These are phyloP conservation scores for Punica granatum DNA, from an alignment of 345 rosid genomes.

Conservation along the genomic window DNA sequence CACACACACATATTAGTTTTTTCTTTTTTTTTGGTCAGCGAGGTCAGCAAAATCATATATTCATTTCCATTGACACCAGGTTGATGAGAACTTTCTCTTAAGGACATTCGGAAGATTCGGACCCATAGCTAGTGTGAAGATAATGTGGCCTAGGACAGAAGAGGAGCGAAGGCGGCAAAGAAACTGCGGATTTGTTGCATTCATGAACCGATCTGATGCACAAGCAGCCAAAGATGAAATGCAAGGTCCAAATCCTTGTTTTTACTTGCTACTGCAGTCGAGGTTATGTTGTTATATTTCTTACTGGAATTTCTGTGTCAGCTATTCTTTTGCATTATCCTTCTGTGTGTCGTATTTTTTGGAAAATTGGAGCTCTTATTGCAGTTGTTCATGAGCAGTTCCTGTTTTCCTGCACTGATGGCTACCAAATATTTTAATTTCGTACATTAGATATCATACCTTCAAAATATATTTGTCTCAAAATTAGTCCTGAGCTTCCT, in stretches of 20 bases:
- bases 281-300: neutral
- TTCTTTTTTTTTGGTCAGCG: neutral
- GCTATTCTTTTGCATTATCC: neutral
- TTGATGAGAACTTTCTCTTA: constrained; percentile 96
- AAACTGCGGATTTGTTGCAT: constrained; percentile 96
- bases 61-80: constrained; percentile 35
- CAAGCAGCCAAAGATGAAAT: constrained; percentile 99
- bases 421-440: too few relatives aligned
- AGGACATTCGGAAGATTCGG: constrained; percentile 99
- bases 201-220: constrained; percentile 96
- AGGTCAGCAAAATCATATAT: neutral
- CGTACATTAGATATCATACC: too few relatives aligned
- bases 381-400: neutral
- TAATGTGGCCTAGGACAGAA: constrained; percentile 99
- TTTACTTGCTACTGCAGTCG: neutral
- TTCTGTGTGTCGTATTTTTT: neutral
- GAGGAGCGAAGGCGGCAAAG: constrained; percentile 92
- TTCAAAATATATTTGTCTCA: too few relatives aligned
- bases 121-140: constrained; percentile 98
- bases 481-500: too few relatives aligned
- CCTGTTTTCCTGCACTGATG: neutral
- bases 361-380: neutral
- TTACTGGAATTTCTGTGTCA: neutral
- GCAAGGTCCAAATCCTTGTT: constrained; percentile 58
- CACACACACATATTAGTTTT: too few relatives aligned